Base-by-base conservation (phyloP, 2,329 filamentous ascomycete genomes). In the Cladosporium sp. region DNA sequence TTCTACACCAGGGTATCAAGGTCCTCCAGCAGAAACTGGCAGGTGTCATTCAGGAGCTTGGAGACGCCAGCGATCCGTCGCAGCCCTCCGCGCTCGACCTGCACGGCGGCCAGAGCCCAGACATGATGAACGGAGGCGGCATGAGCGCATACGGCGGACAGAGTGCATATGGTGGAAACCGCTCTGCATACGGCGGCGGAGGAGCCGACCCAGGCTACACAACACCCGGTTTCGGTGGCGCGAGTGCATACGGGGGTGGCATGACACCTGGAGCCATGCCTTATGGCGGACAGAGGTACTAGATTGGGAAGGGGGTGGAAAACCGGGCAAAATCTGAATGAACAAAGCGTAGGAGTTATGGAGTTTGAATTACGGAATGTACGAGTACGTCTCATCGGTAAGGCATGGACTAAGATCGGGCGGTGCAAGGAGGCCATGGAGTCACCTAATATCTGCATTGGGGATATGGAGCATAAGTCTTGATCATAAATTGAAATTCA, bases 21-120 rank as follows among this genome's bases (percentile, higher is more conserved):
- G 90, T 92, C 30, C 82, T 99, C 64, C 95, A 98, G 77, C 87
- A 90, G 70, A 99, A 99, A 81, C 86, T 99, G 39, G 95, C 93
- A 2, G 85, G 84, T 4, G 86, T 97, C 46, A 89, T 97, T 67
- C 83, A 86, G 66, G 85, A 87, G 34, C 79, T 90, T 70, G 83
- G 85, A 63, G 70, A 67, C 69, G 84, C 86, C 60, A 83, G 82
- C 43, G 86, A 87, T 74, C 82, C 70, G 76, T 77, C 75, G 58
- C 84, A 85, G 66, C 86, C 86, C 69, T 85, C 86, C 71, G 89
- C 87, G 1, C 60, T 77, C 64, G 79, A 79, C 51, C n/a, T 58
- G 21, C 77, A 69, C 14, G 79, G 86, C 63, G 89, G 83, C 80
- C 77, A 79, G 57, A 83, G 81, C 67, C 81, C 82, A 32, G 86